These are phyloP conservation scores for Venturia carpophila DNA, from an alignment of 2,329 filamentous ascomycete genomes.

Conservation along the genomic window DNA sequence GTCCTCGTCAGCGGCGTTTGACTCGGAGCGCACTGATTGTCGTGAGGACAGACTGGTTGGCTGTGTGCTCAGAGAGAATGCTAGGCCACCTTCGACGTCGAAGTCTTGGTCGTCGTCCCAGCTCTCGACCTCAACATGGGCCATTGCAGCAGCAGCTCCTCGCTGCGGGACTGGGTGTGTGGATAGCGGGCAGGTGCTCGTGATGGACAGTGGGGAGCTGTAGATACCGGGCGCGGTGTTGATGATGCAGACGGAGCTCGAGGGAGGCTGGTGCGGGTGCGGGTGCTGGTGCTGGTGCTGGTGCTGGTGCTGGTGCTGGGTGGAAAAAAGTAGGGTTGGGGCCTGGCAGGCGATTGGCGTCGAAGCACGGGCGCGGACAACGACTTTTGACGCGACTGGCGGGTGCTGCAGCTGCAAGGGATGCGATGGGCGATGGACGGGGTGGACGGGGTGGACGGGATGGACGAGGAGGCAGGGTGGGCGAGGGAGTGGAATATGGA, in stretches of 20 bases:
- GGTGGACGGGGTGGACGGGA: neutral
- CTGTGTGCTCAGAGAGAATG: conserved; percentile 48
- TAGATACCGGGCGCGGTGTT: neutral
- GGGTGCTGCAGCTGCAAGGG: too few species aligned
- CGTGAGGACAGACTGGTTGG: conserved; percentile 61
- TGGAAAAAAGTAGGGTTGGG: neutral
- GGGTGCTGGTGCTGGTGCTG: neutral
- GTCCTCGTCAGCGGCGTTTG: conserved; percentile 70
- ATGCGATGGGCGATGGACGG: neutral
- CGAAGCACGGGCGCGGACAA: too few species aligned
- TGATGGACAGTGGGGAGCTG: neutral
- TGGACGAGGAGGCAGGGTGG: neutral
- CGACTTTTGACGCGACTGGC: neutral
- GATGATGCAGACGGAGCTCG: neutral
- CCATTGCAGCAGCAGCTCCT: conserved; percentile 41
- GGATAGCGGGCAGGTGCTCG: conserved; percentile 6
- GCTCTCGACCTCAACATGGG: conserved; percentile 57
- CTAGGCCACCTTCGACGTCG: conserved; percentile 57
- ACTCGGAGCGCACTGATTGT: conserved; percentile 74
- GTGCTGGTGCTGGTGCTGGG: neutral
- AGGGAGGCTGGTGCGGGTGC: neutral
- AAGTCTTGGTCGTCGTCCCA: conserved; percentile 50
- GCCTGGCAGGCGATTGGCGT: neutral
- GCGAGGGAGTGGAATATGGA: too few species aligned
- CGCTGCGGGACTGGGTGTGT: conserved; percentile 13